A percentile compares a stretch with the other conserved stretches of the same genome.
Conservation (phyloP, 345 rosid genomes). For the Linum lewisii region DNA sequence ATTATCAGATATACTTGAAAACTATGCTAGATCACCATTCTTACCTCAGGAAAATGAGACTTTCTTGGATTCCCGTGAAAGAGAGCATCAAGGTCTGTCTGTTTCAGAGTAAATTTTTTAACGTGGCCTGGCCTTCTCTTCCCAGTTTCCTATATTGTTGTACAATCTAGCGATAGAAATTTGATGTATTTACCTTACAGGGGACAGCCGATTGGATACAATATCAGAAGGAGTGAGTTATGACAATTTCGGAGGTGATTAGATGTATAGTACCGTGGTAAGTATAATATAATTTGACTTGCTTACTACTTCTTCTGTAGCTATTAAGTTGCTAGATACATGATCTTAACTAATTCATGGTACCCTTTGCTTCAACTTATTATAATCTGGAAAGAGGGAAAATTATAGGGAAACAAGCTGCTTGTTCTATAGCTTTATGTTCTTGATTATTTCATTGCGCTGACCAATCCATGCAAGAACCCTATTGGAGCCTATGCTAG, state of each 20-base stretch:
- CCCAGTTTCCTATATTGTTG: no score
- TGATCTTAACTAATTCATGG: neutral
- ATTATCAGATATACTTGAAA: conserved; percentile 70
- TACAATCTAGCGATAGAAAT: neutral
- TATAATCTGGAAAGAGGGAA: neutral
- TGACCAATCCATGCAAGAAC: neutral
- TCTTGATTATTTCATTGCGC: no score
- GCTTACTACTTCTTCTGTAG: neutral
- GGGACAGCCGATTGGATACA: neutral
- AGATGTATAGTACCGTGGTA: neutral
- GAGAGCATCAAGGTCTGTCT: conserved; percentile 20
- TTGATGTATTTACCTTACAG: neutral
- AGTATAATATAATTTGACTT: neutral
- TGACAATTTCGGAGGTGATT: neutral
- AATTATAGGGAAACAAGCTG: neutral
- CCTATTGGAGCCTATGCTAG: neutral
- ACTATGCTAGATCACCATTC: conserved; percentile 77
- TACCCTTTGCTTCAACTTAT: neutral
- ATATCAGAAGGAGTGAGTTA: neutral
- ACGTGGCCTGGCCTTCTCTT: no score
- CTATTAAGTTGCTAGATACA: neutral
- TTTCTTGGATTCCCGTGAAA: conserved; percentile 20
- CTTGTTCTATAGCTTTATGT: neutral
- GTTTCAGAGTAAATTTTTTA: neutral
- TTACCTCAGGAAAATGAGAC: conserved; percentile 27